phyloP scores from a whole-genome alignment of 179 eudicot genomes.

The Pouteria campechiana region DNA sequence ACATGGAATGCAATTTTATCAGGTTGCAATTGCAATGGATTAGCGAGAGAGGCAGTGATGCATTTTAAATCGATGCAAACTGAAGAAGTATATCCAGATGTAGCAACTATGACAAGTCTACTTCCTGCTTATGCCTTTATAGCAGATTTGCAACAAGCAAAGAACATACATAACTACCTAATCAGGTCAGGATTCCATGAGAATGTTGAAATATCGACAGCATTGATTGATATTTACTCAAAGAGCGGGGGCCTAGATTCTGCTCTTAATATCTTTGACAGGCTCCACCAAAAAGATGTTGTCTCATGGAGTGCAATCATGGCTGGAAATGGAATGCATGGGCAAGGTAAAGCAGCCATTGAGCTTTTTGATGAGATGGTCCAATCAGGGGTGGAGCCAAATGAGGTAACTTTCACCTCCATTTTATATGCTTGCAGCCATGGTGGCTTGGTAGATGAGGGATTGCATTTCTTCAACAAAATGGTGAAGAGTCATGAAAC shows the following conservation, averaged over 20 bases:
- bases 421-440: constrained; percentile 63
- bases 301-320: constrained; percentile 54
- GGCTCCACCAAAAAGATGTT: constrained; percentile 23
- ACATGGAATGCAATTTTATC: constrained; percentile 64
- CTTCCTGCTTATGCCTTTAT: constrained; percentile 45
- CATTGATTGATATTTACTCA: constrained; percentile 43
- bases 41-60: constrained; percentile 33
- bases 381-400: constrained; percentile 43
- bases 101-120: constrained; percentile 42
- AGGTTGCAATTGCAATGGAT: constrained; percentile 31
- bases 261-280: constrained; percentile 37
- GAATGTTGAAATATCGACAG: constrained; percentile 26
- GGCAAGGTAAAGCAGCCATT: constrained; percentile 38
- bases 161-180: constrained; percentile 40
- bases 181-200: constrained; percentile 36
- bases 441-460: constrained; percentile 55
- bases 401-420: constrained; percentile 64
- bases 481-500: no score
- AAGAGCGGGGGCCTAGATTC: constrained; percentile 44
- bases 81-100: constrained; percentile 28
- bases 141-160: constrained; percentile 36
- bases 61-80: constrained; percentile 34
- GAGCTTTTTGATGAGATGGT: constrained; percentile 47
- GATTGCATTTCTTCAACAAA: constrained; percentile 30
- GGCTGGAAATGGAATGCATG: constrained; percentile 52